phyloP scores from a whole-genome alignment of 1,284 basidiomycete species.

The Trametes polyzona region DNA sequence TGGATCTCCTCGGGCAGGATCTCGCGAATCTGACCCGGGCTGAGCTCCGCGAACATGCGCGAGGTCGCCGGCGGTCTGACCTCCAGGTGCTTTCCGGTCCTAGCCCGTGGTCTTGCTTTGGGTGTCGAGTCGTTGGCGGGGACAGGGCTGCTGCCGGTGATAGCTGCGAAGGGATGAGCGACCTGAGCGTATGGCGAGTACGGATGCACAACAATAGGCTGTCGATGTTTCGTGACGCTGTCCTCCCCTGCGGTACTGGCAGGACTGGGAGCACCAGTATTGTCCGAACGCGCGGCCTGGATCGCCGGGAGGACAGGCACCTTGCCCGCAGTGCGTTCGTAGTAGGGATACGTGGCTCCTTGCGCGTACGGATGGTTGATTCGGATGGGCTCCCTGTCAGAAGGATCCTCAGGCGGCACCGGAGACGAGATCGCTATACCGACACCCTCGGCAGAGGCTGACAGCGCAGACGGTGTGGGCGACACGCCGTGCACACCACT shows the following conservation, averaged over 20 bases:
- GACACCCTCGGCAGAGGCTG: slow-evolving; percentile 43
- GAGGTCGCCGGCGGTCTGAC: slow-evolving; percentile 41
- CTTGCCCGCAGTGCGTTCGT: slow-evolving; percentile 17
- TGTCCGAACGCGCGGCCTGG: background rate
- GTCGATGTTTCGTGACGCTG: slow-evolving; percentile 50
- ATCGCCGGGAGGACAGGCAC: slow-evolving; percentile 10
- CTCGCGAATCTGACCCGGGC: slow-evolving; percentile 53
- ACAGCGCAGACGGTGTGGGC: slow-evolving; percentile 37
- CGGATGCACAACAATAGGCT: slow-evolving; percentile 42
- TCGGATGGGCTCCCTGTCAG: slow-evolving; percentile 39
- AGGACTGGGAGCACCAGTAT: slow-evolving; percentile 9
- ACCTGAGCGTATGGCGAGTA: slow-evolving; percentile 47
- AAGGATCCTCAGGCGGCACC: slow-evolving; percentile 42
- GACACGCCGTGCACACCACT: slow-evolving; percentile 27
- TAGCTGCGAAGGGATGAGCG: slow-evolving; percentile 40
- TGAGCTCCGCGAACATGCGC: slow-evolving; percentile 59
- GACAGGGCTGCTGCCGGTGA: slow-evolving; percentile 3
- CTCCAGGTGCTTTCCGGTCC: slow-evolving; percentile 25
- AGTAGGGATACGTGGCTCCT: slow-evolving; percentile 40
- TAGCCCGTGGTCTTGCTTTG: background rate
- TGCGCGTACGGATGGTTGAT: slow-evolving; percentile 65
- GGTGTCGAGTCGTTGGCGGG: slow-evolving; percentile 1
- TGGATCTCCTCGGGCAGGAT: slow-evolving; percentile 53
- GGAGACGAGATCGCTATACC: slow-evolving; percentile 74
- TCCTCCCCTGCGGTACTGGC: slow-evolving; percentile 33